Evolutionary conservation across 257 asterid species (phyloP), one percentile per base, ranked within the genome.

Genomic region (Asclepias syriaca): DNA sequence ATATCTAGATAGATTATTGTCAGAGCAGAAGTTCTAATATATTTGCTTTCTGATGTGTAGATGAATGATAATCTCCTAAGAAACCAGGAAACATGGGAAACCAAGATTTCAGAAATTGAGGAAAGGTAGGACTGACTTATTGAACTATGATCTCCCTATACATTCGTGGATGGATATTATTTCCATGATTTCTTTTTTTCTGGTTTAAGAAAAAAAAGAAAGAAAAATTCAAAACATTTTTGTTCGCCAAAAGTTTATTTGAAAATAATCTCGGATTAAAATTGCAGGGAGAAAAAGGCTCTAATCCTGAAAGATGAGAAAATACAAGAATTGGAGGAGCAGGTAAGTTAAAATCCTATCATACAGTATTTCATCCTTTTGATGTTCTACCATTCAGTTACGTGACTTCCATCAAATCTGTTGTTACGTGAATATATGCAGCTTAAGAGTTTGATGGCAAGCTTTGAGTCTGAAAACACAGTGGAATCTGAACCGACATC

Each of bases 21-120:
- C 67, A 49, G 63, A 21, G 16, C 21, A 22, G 72, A 48, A 71
- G 54, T 22, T 51, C 60, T 54, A 73, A 50, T 32, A 39, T 72
- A 1, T 73, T 66, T 65, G 14, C 75, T 63, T 75, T 80, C 76
- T 27, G 61, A 72, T 53, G 43, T 76, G 75, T 80, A 94, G 98
- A 91, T 94, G 83, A 85, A 91, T 82, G 97, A 89, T 49, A 94
- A 94, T 84, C 96, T 95, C 76, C 29, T 66, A 61, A 88, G 86
- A 81, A 95, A 95, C 87, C 89, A 86, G 79, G 84, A 77, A 65
- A 81, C 84, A 72, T 95, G 97, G 99, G 93, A 90, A 76, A 69
- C 90, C 67, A 90, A 86, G 86, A 84, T 90, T 63, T 49, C 45
- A 49, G 86, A 87, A 76, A 71, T 72, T 9, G 88, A 84, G 79